Percentiles rank a stretch among this genome's conserved stretches.
phyloP scores from a whole-genome alignment of 805 yeast species.

The Saccharomyces mikatae region DNA sequence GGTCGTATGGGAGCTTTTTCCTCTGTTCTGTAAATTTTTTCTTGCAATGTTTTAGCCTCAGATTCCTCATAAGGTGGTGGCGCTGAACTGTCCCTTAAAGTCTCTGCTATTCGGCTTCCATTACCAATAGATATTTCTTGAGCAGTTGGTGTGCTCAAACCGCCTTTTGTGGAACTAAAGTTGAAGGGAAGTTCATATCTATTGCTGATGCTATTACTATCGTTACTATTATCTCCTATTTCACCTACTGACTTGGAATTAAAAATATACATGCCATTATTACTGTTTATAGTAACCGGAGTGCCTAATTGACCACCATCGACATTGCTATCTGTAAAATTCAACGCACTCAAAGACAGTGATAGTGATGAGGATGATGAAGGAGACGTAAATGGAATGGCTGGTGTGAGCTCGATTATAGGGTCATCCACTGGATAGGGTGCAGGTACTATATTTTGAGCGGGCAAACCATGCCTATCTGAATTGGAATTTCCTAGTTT shows the following conservation, averaged over 20 bases:
- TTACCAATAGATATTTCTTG: background rate
- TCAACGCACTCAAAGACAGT: background rate
- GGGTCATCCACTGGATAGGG: slow-evolving; percentile 5
- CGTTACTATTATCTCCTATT: background rate
- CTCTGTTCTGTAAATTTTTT: slow-evolving; percentile 14
- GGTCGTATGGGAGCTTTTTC: slow-evolving; percentile 1
- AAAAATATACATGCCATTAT: background rate
- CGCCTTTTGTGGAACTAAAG: background rate
- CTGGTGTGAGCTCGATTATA: background rate
- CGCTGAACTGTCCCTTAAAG: slow-evolving; percentile 5
- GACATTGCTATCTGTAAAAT: background rate
- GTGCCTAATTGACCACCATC: background rate
- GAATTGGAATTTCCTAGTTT: background rate
- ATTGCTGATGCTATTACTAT: background rate
- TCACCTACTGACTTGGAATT: background rate
- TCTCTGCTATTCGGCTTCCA: background rate
- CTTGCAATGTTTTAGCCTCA: slow-evolving; percentile 12
- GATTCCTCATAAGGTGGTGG: slow-evolving; percentile 19
- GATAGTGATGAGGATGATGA: background rate
- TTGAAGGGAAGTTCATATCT: slow-evolving; percentile 3
- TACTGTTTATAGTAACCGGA: background rate
- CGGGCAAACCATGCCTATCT: background rate
- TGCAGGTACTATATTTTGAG: background rate
- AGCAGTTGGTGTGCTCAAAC: background rate
- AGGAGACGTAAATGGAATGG: background rate